phyloP scores from a whole-genome alignment of 2,329 filamentous ascomycete species.

The Ceratocystis papillata region DNA sequence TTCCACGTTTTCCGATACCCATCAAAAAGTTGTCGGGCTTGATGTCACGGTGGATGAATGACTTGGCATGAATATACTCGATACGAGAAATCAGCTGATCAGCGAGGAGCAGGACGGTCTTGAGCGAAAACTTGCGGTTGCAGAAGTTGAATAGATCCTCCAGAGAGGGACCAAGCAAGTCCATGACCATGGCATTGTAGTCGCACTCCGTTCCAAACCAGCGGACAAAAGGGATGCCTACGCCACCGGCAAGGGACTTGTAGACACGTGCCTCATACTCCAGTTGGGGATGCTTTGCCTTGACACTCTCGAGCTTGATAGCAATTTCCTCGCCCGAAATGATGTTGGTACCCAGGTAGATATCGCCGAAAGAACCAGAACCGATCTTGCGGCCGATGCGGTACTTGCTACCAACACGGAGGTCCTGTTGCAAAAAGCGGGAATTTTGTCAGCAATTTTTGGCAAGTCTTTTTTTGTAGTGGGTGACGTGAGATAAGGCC shows the following conservation, averaged over 20 bases:
- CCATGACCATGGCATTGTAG: slow-evolving; percentile 99
- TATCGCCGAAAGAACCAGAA: slow-evolving; percentile 93
- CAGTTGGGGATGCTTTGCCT: slow-evolving; percentile 97
- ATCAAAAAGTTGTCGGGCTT: slow-evolving; percentile 99
- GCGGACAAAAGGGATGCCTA: slow-evolving; percentile 95
- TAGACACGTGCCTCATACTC: slow-evolving; percentile 97
- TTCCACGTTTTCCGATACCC: slow-evolving; percentile 97
- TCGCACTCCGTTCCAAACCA: slow-evolving; percentile 99
- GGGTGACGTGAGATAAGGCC: neutral
- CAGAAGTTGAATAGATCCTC: slow-evolving; percentile 99
- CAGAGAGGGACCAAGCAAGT: slow-evolving; percentile 86
- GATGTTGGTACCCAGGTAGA: slow-evolving; percentile 98
- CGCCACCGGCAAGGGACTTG: slow-evolving; percentile 82
- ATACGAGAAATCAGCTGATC: slow-evolving; percentile 98
- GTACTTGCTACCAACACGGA: slow-evolving; percentile 99
- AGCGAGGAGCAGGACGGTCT: slow-evolving; percentile 91
- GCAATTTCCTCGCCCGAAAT: slow-evolving; percentile 99
- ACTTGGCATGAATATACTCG: slow-evolving; percentile 99
- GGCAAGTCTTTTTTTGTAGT: neutral
- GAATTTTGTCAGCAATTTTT: slow-evolving; percentile 15
- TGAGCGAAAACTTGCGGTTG: slow-evolving; percentile 98
- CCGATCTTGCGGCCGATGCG: slow-evolving; percentile 99
- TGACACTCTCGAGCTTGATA: slow-evolving; percentile 98
- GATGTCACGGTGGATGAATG: slow-evolving; percentile 98
- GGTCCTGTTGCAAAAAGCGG: slow-evolving; percentile 52